phyloP scores from a whole-genome alignment of 2,329 filamentous ascomycete genomes.

The Ascochyta viciae-villosae region DNA sequence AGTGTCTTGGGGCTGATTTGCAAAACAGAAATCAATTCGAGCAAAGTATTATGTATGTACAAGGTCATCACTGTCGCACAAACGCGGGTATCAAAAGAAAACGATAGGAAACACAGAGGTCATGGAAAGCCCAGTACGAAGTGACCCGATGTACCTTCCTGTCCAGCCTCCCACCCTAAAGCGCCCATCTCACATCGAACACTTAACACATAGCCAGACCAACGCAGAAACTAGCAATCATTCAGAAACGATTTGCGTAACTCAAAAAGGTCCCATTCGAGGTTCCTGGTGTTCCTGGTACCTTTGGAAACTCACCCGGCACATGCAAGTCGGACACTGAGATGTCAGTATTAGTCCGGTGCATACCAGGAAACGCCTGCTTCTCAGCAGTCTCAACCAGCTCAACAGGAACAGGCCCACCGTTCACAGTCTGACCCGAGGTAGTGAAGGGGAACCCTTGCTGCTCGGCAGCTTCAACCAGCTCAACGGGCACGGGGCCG shows the following conservation, averaged over 20 bases:
- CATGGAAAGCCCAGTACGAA: slow-evolving; percentile 1
- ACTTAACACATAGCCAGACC: background rate
- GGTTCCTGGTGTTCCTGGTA: slow-evolving; percentile 13
- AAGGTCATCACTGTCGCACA: slow-evolving; percentile 3
- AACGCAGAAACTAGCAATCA: background rate
- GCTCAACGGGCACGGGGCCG: slow-evolving; percentile 30
- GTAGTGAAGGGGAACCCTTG: slow-evolving; percentile 39
- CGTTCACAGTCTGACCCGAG: slow-evolving; percentile 37
- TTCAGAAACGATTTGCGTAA: slow-evolving; percentile 12
- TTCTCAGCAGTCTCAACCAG: slow-evolving; percentile 23
- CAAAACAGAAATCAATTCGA: background rate
- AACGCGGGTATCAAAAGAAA: slow-evolving; percentile 16
- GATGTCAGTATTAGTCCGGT: slow-evolving; percentile 55
- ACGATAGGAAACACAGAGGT: background rate
- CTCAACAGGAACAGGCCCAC: slow-evolving; percentile 34
- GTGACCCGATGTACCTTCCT: slow-evolving; percentile 4
- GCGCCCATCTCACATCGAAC: slow-evolving; percentile 1
- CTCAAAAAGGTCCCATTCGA: slow-evolving; percentile 10
- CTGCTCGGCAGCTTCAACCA: slow-evolving; percentile 23
- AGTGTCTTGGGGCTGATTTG: too few species aligned
- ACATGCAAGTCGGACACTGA: slow-evolving; percentile 71
- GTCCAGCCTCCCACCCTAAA: background rate
- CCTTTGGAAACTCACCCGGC: slow-evolving; percentile 68
- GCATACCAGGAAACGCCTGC: slow-evolving; percentile 56
- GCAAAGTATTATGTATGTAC: slow-evolving; percentile 12